Base-by-base conservation (phyloP, 805 yeast species). In the Ogataea siamensis region DNA sequence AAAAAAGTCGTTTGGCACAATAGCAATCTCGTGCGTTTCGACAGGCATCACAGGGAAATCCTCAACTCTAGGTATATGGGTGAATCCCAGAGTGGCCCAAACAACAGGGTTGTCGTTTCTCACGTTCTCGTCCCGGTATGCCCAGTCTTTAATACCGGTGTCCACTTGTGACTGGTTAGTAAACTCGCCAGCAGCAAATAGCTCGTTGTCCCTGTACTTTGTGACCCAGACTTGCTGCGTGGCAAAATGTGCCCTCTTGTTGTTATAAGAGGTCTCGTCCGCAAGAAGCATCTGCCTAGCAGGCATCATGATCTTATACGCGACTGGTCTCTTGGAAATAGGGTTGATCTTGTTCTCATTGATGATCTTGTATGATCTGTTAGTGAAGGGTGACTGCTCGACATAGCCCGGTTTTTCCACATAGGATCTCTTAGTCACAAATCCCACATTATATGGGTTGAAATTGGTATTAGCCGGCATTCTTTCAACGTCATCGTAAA, bases 11-110 rank as follows among this genome's bases (percentile, higher is more conserved):
- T 74, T 67, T 38, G 94, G 94, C 33, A 73, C 70, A 40, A 84
- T 70, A 41, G 76, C 71, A 51, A 84, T 80, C 53, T 72, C 78
- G 67, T 83, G 79, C 44, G 78, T 78, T 64, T 84, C 94, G 40
- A 81, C 84, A 21, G 93, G 89, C 94, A 84, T 84, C 40, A 84
- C 91, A 34, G 94, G 94, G 83, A 85, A 84, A 62, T 84, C 93
- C 66, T 84, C 94, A 22, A 80, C 78, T 54, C 86, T 74, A 51
- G 93, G 93, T 54, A 84, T 75, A 57, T 84, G 94, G 4, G 93
- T 84, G 66, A 84, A 74, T 14, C 86, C 88, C 60, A 84, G 59
- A 33, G 93, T 83, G 46, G 86, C 84, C 91, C 91, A 84, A 34
- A 85, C 82, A 42, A 85, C 88, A 42, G 78, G 60, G 51, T 84